A percentile compares a stretch with the other conserved stretches of the same genome.
Conservation (phyloP, 306 rosid genomes). For the Cicer chorassanicum region DNA sequence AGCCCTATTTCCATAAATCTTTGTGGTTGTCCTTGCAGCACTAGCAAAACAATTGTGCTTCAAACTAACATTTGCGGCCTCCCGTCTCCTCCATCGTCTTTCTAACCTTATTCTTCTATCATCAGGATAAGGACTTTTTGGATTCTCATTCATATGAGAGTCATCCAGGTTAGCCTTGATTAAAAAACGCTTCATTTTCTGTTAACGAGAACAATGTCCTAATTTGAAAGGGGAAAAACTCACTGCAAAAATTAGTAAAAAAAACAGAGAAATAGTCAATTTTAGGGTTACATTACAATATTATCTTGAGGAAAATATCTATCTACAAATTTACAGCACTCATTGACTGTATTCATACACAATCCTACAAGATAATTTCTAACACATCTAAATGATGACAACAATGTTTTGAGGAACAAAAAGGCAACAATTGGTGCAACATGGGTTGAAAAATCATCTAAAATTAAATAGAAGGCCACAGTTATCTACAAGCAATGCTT, state of each 20-base stretch:
- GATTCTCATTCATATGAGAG: conserved; percentile 4
- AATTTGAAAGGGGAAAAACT: background rate
- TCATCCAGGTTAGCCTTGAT: background rate
- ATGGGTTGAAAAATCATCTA: background rate
- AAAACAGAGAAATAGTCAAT: background rate
- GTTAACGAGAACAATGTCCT: conserved; percentile 2
- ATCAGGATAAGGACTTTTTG: background rate
- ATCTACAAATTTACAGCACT: background rate
- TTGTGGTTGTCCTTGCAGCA: conserved; percentile 19
- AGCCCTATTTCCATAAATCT: background rate
- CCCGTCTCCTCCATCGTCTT: conserved; percentile 60
- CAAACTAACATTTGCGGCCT: background rate
- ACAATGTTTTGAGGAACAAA: conserved; percentile 3
- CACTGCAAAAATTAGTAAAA: background rate
- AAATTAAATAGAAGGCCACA: background rate
- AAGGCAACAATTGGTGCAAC: background rate
- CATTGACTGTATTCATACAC: background rate
- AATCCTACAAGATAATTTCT: background rate
- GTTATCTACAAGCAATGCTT: background rate
- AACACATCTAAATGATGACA: background rate
- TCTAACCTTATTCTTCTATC: conserved; percentile 47
- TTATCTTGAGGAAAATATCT: background rate
- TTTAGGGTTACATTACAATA: background rate
- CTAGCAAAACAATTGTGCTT: background rate
- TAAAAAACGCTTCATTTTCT: conserved; percentile 33